Base-by-base conservation (phyloP, 495 filamentous ascomycete species). In the Rostrohypoxylon terebratum region DNA sequence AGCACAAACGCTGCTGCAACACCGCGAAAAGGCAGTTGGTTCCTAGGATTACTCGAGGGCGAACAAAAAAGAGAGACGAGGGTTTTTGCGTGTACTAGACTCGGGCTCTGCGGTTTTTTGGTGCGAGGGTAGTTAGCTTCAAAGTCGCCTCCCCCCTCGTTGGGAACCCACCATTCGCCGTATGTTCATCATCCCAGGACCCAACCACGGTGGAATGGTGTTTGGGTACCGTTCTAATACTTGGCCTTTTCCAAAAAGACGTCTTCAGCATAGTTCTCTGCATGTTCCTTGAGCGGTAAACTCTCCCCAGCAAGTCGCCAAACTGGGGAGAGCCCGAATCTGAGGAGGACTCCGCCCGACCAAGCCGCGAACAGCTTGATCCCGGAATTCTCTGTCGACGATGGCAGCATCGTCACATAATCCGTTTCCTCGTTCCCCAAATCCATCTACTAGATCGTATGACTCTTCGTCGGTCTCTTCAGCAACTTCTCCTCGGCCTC, bases 361-460 rank as follows among this genome's bases (percentile, higher is more conserved):
- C 72, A 78, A 77, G 73, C 72, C 68, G 64, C 71, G 55, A 77
- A 71, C 65, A 68, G 64, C 73, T 74, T 62, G 53, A 55, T 71
- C 61, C 71, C 63, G 66, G 72, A 77, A 48, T 64, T 40, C 18
- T 47, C 75, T 75, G 75, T 71, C 25, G 74, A 83, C 72, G 75
- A 88, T 88, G 86, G 83, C 84, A 72, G 81, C 84, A 61, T 77
- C 82, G 78, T 82, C 85, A 61, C 84, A 87, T 74, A 83, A 84
- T 74, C 80, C 79, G 14, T 85, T 82, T 68, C 80, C 84, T 73
- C 85, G 84, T 73, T 88, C 86, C 25, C 86, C 86, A 63, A 85
- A 83, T 72, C 82, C 80, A 54, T 86, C 85, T 34, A 81, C 81
- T 28, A 78, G 83, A 69, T 86, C 85, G 44, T 87, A 87, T 81